phyloP scores from a whole-genome alignment of 2,329 filamentous ascomycete species.

The Ascochyta viciae-villosae region DNA sequence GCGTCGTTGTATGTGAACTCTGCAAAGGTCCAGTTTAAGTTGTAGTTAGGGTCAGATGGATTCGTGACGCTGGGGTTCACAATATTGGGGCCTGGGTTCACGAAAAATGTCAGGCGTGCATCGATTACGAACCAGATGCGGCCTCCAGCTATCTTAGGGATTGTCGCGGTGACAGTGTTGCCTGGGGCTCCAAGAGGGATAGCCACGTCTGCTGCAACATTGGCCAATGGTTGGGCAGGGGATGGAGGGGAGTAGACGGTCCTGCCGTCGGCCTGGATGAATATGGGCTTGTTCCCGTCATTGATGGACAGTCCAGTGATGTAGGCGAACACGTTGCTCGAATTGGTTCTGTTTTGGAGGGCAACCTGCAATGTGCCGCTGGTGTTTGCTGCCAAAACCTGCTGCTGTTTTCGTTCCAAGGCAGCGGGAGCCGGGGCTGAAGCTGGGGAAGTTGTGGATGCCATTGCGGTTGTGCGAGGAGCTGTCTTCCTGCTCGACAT shows the following conservation, averaged over 20 bases:
- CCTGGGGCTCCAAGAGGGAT: conserved; percentile 71
- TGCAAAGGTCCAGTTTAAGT: conserved; percentile 55
- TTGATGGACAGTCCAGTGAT: conserved; percentile 72
- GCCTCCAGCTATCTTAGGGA: conserved; percentile 74
- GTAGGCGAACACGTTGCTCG: conserved; percentile 69
- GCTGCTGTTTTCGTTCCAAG: conserved; percentile 21
- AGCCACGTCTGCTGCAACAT: conserved; percentile 64
- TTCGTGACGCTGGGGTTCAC: conserved; percentile 79
- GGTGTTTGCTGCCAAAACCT: conserved; percentile 32
- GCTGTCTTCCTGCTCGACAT: conserved; percentile 13
- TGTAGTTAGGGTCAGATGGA: conserved; percentile 56
- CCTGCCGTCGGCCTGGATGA: conserved; percentile 70
- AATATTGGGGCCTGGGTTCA: conserved; percentile 75
- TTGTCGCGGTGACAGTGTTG: conserved; percentile 64
- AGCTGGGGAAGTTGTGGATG: background rate
- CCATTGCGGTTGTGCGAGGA: background rate
- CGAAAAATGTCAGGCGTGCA: conserved; percentile 67
- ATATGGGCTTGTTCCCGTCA: conserved; percentile 64
- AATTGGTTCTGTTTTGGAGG: conserved; percentile 70
- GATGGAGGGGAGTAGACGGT: conserved; percentile 70
- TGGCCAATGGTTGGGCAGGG: conserved; percentile 59
- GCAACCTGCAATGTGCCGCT: conserved; percentile 63
- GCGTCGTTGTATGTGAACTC: conserved; percentile 58
- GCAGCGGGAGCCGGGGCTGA: conserved; percentile 4
- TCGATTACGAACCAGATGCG: conserved; percentile 75